A percentile compares a stretch with the other conserved stretches of the same genome.
phyloP scores from a whole-genome alignment of 495 filamentous ascomycete genomes.

The Platismatia glauca region DNA sequence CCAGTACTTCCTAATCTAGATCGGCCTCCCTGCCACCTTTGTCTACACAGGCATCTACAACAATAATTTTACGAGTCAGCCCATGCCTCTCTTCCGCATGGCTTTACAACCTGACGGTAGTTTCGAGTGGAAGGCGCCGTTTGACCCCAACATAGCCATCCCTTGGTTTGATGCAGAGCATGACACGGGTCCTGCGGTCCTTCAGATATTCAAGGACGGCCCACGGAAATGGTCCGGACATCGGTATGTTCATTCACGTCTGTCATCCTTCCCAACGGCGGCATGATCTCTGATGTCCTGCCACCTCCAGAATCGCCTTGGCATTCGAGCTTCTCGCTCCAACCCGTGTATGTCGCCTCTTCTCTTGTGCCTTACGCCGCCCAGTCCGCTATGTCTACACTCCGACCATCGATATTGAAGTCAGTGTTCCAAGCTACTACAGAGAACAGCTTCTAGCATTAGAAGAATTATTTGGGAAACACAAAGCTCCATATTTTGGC shows the following conservation, averaged over 20 bases:
- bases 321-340: slow-evolving; percentile 89
- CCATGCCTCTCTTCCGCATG: slow-evolving; percentile 91
- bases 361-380: slow-evolving; percentile 66
- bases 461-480: slow-evolving; percentile 51
- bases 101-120: slow-evolving; percentile 72
- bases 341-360: slow-evolving; percentile 67
- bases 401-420: slow-evolving; percentile 67
- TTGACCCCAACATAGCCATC: slow-evolving; percentile 75
- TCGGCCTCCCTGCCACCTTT: slow-evolving; percentile 79
- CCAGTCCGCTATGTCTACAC: slow-evolving; percentile 68
- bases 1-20: slow-evolving; percentile 20
- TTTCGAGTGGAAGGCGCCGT: slow-evolving; percentile 91
- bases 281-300: not conserved
- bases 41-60: slow-evolving; percentile 97
- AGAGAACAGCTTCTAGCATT: slow-evolving; percentile 74
- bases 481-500: slow-evolving; percentile 61
- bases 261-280: not conserved
- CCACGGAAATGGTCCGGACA: slow-evolving; percentile 74
- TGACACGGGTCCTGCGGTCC: slow-evolving; percentile 85
- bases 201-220: slow-evolving; percentile 95
- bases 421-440: slow-evolving; percentile 82
- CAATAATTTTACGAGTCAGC: slow-evolving; percentile 94
- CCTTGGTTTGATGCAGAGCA: slow-evolving; percentile 99
- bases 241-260: slow-evolving; percentile 38
- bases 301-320: slow-evolving; percentile 60